Conservation (phyloP, 2,329 filamentous ascomycete genomes). For the Verticillium albo-atrum region DNA sequence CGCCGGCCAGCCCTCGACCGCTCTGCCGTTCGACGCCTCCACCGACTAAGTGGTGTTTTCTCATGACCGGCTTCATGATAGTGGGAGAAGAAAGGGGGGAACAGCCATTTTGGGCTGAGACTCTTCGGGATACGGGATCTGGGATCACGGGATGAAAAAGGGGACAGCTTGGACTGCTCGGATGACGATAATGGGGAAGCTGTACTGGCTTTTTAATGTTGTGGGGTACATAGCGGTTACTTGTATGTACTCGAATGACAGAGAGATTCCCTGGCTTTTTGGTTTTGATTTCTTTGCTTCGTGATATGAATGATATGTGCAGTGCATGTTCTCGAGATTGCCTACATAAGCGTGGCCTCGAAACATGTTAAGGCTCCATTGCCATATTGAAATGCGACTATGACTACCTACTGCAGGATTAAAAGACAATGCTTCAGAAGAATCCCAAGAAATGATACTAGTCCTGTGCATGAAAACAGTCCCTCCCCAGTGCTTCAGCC, state of each 20-base stretch:
- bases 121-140: neutral
- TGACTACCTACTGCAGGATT: too few species aligned
- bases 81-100: neutral
- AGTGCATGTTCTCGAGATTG: too few species aligned
- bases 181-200: neutral
- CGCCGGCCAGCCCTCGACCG: slow-evolving; percentile 40
- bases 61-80: neutral
- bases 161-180: neutral
- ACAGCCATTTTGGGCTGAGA: neutral
- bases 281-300: too few species aligned
- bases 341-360: too few species aligned
- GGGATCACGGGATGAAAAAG: neutral
- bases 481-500: too few species aligned
- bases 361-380: too few species aligned
- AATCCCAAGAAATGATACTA: too few species aligned
- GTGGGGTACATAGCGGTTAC: neutral
- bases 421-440: too few species aligned
- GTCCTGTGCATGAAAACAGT: too few species aligned
- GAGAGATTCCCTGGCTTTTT: neutral
- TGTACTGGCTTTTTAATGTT: neutral
- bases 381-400: too few species aligned
- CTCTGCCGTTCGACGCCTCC: slow-evolving; percentile 10
- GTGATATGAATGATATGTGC: too few species aligned
- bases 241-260: neutral
- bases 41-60: neutral